These are phyloP conservation scores for Ceratocystis huliohia DNA, from an alignment of 2,329 filamentous ascomycete species.

Conservation along the genomic window DNA sequence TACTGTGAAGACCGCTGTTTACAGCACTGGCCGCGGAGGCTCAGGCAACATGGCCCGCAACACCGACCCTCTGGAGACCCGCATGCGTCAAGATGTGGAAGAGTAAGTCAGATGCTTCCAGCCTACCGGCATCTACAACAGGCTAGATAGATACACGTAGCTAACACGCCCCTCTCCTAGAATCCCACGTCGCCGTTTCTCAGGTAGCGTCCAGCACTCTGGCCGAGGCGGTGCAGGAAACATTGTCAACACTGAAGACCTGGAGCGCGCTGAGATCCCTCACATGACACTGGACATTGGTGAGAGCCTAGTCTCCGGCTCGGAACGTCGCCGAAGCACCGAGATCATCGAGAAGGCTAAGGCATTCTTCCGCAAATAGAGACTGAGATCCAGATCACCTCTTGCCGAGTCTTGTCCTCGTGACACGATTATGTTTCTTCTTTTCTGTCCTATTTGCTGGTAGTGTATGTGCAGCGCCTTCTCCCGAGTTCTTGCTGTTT, in stretches of 20 bases:
- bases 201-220: constrained; percentile 46
- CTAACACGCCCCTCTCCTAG: constrained; percentile 27
- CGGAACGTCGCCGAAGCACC: constrained; percentile 28
- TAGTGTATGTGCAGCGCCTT: not conserved
- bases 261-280: constrained; percentile 28
- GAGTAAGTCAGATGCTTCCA: constrained; percentile 37
- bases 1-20: constrained; percentile 66
- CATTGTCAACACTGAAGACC: constrained; percentile 37
- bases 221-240: constrained; percentile 69
- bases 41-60: constrained; percentile 74
- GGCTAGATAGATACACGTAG: not conserved
- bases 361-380: constrained; percentile 20
- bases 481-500: constrained; percentile 5
- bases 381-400: not conserved
- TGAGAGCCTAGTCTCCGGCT: constrained; percentile 23
- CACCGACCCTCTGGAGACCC: constrained; percentile 59
- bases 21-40: constrained; percentile 82
- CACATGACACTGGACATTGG: constrained; percentile 24
- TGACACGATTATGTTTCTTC: constrained; percentile 1
- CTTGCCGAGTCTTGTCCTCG: not conserved
- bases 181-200: constrained; percentile 42
- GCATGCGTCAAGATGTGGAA: constrained; percentile 71
- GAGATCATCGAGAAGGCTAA: constrained; percentile 24
- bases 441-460: not conserved
- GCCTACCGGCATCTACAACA: constrained; percentile 13